Evolutionary conservation across 2,329 filamentous ascomycete genomes (phyloP).

Genomic region (Magnaporthiopsis rhizophila): DNA sequence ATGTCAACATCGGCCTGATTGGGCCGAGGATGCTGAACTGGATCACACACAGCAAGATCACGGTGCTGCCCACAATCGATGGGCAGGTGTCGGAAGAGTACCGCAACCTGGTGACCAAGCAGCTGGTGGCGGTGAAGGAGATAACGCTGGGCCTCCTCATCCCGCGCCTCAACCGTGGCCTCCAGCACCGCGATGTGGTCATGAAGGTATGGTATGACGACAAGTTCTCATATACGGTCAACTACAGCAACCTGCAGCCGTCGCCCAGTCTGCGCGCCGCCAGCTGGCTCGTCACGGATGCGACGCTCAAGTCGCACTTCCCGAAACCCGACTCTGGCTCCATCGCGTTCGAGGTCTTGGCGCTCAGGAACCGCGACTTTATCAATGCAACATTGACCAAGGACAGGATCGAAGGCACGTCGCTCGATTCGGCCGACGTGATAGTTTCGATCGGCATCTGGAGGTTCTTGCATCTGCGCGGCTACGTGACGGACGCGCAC

Average conservation of each 20-base stretch:
- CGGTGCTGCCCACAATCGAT: constrained; percentile 77
- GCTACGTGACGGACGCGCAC: constrained; percentile 73
- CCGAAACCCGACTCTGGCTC: constrained; percentile 35
- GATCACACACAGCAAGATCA: constrained; percentile 71
- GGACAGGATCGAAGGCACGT: constrained; percentile 43
- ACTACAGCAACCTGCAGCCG: constrained; percentile 43
- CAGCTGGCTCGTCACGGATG: constrained; percentile 68
- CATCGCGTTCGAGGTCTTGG: constrained; percentile 53
- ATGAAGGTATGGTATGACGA: constrained; percentile 80
- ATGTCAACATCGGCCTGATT: constrained; percentile 76
- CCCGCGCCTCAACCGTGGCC: constrained; percentile 72
- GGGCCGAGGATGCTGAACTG: constrained; percentile 72
- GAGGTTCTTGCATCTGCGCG: constrained; percentile 83
- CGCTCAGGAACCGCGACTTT: constrained; percentile 63
- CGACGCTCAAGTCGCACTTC: constrained; percentile 40
- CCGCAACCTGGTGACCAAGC: constrained; percentile 65
- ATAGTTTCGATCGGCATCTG: constrained; percentile 68
- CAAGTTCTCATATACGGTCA: constrained; percentile 59
- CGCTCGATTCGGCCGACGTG: constrained; percentile 56
- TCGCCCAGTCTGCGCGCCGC: constrained; percentile 38
- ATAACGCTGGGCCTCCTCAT: constrained; percentile 72
- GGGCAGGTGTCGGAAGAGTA: constrained; percentile 75
- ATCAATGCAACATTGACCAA: constrained; percentile 58
- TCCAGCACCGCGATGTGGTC: constrained; percentile 69
- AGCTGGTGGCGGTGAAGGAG: constrained; percentile 67